These are phyloP conservation scores for Anisodus tanguticus DNA, from an alignment of 257 asterid species.

Conservation along the genomic window DNA sequence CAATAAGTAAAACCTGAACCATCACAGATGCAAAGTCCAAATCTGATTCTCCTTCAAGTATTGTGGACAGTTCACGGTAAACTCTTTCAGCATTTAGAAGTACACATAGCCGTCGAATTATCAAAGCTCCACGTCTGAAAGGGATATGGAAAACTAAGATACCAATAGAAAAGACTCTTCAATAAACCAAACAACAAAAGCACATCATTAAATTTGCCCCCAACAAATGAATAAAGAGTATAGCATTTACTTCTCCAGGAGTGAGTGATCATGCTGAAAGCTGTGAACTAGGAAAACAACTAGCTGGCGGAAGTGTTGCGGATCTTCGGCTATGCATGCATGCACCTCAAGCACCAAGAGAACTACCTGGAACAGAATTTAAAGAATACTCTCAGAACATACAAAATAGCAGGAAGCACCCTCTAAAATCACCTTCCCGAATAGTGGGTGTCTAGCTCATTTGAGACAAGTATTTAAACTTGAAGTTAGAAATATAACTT, in stretches of 20 bases:
- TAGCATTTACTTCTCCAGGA: conserved; percentile 81
- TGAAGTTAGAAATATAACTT: not conserved
- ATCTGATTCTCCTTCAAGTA: conserved; percentile 88
- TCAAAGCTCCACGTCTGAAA: conserved; percentile 94
- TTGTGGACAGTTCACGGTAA: conserved; percentile 85
- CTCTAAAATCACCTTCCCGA: not conserved
- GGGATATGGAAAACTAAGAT: conserved; percentile 18
- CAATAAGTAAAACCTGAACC: conserved; percentile 74
- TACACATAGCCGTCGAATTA: conserved; percentile 86
- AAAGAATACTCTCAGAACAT: conserved; percentile 22
- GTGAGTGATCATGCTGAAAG: conserved; percentile 81
- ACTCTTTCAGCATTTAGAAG: conserved; percentile 92
- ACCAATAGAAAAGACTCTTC: not conserved
- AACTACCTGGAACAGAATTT: conserved; percentile 65
- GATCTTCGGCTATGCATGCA: conserved; percentile 95
- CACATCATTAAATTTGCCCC: not conserved
- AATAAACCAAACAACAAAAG: conserved; percentile 24
- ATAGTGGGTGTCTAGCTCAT: not conserved
- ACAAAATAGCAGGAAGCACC: conserved; percentile 9
- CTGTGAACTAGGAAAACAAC: conserved; percentile 73
- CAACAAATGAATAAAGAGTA: not conserved
- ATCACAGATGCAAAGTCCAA: conserved; percentile 87
- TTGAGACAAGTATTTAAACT: not conserved
- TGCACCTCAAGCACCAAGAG: conserved; percentile 97
- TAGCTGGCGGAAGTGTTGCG: conserved; percentile 77